Evolutionary conservation across 805 yeast genomes (phyloP).

Genomic region (Candida palmyrensis): DNA sequence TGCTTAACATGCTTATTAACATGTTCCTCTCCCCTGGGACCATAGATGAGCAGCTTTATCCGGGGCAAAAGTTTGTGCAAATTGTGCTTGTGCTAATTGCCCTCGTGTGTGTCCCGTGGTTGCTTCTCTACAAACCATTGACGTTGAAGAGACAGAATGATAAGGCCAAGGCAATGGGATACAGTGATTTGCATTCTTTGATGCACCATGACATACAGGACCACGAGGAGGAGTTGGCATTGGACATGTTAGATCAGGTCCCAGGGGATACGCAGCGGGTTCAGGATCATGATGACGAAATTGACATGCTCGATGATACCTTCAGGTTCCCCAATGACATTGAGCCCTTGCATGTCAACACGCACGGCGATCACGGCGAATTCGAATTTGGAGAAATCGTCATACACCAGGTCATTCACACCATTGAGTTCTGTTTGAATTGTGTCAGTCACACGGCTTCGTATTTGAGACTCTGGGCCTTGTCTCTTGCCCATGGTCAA

Average conservation of each 20-base stretch:
- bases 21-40: constrained; percentile 74
- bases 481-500: constrained; percentile 77
- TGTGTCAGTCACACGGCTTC: constrained; percentile 81
- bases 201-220: constrained; percentile 23
- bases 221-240: constrained; percentile 38
- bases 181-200: constrained; percentile 30
- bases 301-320: constrained; percentile 16
- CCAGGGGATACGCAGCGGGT: no score
- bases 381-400: constrained; percentile 59
- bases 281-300: constrained; percentile 9
- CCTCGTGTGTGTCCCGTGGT: constrained; percentile 69
- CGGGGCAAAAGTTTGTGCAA: constrained; percentile 62
- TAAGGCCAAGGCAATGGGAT: constrained; percentile 31
- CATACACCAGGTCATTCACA: constrained; percentile 76
- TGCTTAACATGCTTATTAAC: constrained; percentile 68
- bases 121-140: constrained; percentile 62
- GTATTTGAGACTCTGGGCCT: constrained; percentile 72
- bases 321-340: constrained; percentile 38
- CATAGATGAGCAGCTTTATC: constrained; percentile 59
- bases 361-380: constrained; percentile 25
- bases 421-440: constrained; percentile 74
- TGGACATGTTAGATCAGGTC: constrained; percentile 11
- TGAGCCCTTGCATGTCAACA: constrained; percentile 23
- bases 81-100: constrained; percentile 54
- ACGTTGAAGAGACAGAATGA: constrained; percentile 33